Evolutionary conservation across 306 rosid species (phyloP).

Genomic region (Datisca glomerata): DNA sequence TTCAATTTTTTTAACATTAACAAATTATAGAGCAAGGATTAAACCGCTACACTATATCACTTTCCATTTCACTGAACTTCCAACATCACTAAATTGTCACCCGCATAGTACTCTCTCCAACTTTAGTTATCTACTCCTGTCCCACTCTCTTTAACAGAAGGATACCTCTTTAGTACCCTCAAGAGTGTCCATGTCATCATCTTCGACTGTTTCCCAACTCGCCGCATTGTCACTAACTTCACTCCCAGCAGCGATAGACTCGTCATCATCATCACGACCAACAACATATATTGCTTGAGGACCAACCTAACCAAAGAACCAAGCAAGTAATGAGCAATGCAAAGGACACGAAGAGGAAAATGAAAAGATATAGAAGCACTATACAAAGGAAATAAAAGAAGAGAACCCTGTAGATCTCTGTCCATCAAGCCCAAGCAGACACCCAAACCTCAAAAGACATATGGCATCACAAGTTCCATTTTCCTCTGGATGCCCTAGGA

Average conservation of each 20-base stretch:
- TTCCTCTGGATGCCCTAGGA: too few relatives aligned
- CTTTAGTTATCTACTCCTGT: too few relatives aligned
- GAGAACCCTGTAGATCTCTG: background rate
- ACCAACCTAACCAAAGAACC: conserved; percentile 59
- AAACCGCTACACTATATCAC: too few relatives aligned
- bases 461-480: too few relatives aligned
- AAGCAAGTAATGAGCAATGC: background rate
- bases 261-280: conserved; percentile 95
- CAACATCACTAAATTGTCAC: too few relatives aligned
- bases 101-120: too few relatives aligned
- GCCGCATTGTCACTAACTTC: conserved; percentile 84
- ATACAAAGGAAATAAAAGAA: background rate
- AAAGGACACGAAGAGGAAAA: background rate
- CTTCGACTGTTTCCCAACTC: conserved; percentile 96
- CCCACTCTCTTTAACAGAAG: conserved; percentile 19
- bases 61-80: too few relatives aligned
- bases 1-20: too few relatives aligned
- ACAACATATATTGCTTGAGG: conserved; percentile 99
- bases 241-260: conserved; percentile 80
- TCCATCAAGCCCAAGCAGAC: background rate
- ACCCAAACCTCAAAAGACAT: too few relatives aligned
- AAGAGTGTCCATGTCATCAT: conserved; percentile 53
- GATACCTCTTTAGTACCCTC: conserved; percentile 58
- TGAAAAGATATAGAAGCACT: background rate
- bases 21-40: too few relatives aligned